Percentiles rank a stretch among this genome's conserved stretches.
phyloP scores from a whole-genome alignment of 208 protist species.

The Trypanosoma avium region DNA sequence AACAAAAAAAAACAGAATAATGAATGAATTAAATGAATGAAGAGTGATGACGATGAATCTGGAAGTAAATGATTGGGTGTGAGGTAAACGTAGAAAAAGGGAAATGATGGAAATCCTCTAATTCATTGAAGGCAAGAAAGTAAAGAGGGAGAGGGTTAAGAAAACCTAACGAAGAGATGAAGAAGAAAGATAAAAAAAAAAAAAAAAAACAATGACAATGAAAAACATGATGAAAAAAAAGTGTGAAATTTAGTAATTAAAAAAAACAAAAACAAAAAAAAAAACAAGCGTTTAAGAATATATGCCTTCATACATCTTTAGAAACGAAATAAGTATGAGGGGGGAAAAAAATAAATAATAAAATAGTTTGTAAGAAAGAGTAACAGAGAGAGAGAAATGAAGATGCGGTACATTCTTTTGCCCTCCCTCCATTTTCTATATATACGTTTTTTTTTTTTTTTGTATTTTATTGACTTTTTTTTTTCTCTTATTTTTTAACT shows the following conservation, averaged over 20 bases:
- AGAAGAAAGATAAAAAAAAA: conserved; percentile 3
- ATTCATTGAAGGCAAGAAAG: conserved; percentile 27
- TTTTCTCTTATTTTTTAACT: background rate
- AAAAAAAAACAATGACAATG: background rate
- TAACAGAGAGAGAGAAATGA: too few species aligned
- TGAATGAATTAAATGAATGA: background rate
- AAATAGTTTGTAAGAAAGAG: too few species aligned
- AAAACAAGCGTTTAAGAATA: background rate
- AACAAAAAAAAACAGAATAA: background rate
- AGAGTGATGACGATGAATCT: too few species aligned
- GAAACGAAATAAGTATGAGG: too few species aligned
- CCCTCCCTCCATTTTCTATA: conserved; percentile 11
- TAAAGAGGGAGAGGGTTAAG: conserved; percentile 3
- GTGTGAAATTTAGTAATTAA: background rate
- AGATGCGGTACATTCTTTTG: too few species aligned
- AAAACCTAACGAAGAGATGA: background rate
- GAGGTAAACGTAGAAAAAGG: too few species aligned
- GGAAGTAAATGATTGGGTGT: too few species aligned
- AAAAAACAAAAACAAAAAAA: conserved; percentile 1
- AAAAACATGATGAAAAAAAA: conserved; percentile 10
- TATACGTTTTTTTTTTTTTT: conserved; percentile 3
- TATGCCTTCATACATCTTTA: background rate
- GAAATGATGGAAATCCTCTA: too few species aligned
- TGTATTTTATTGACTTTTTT: conserved; percentile 3
- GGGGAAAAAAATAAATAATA: too few species aligned